Evolutionary conservation across 2,329 filamentous ascomycete species (phyloP), one percentile per base, ranked within the genome.

Genomic region (Cordyceps javanica): DNA sequence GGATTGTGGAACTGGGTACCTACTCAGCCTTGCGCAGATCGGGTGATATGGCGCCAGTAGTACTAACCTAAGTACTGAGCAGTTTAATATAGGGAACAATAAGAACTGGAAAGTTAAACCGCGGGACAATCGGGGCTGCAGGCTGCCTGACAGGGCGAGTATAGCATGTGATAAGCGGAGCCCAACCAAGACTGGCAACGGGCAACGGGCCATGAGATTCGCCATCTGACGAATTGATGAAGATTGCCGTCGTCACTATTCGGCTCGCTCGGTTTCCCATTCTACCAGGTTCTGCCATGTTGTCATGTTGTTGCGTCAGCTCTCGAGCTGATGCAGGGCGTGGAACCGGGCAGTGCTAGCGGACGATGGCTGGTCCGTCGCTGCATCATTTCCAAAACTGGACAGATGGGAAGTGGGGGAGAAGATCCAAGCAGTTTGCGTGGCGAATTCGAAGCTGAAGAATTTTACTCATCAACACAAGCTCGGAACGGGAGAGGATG

Each of bases 271-370:
- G 53, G 53, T 55, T 48, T 41, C 25, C 16, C 50, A 13, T 26
- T 39, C 30, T 14, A 10, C 14, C 1, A 8, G 14, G 28, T 21
- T 44, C 7, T 36, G n/a, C 41, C 3, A 46, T 34, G 41, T 23
- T 39, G 42, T 34, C 11, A 19, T 39, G 53, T 25, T 32, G 52
- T 30, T 55, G 53, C 53, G 53, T 46, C 53, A 55, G 36, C 53
- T 26, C 13, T 16, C 16, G 42, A 16, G n/a, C 11, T 14, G 4
- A 28, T 21, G 25, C 23, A 30, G 25, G 32, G 42, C 23, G 21
- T n/a, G 23, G 13, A 16, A 23, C 41, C 8, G 32, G 53, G 53
- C 53, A 38, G 53, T 55, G 53, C 53, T 21, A 21, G 32, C 6
- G 14, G 41, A 19, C 23, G 32, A 46, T n/a, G 19, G 25, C n/a